Percentiles rank a stretch among this genome's conserved stretches.
phyloP scores from a whole-genome alignment of 352 stramenopile species.

The Phytophthora pisi region DNA sequence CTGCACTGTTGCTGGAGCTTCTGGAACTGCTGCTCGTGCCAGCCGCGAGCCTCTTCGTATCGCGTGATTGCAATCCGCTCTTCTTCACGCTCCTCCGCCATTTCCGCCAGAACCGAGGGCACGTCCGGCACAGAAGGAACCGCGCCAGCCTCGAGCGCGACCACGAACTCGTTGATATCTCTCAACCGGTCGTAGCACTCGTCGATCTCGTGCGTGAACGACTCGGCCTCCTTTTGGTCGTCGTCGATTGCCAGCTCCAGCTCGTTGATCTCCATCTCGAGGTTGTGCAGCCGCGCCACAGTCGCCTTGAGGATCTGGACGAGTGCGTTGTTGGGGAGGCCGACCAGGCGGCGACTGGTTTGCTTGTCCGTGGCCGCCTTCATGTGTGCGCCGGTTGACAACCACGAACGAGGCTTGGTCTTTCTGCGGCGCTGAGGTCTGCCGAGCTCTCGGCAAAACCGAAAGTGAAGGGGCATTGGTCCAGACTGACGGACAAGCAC shows the following conservation, averaged over 20 bases:
- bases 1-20: slow-evolving; percentile 15
- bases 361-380: slow-evolving; percentile 18
- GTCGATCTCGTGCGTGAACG: slow-evolving; percentile 30
- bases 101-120: slow-evolving; percentile 17
- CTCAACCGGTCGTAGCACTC: slow-evolving; percentile 28
- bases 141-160: slow-evolving; percentile 20
- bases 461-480: background rate
- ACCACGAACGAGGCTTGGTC: no score
- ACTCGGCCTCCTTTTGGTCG: slow-evolving; percentile 32
- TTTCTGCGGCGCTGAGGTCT: no score
- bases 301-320: slow-evolving; percentile 29
- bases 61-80: slow-evolving; percentile 27
- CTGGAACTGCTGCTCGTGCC: slow-evolving; percentile 24
- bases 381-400: slow-evolving; percentile 1
- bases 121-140: slow-evolving; percentile 20
- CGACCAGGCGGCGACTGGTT: slow-evolving; percentile 19
- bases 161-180: slow-evolving; percentile 34
- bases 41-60: slow-evolving; percentile 11
- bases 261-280: slow-evolving; percentile 33
- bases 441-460: background rate
- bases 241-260: slow-evolving; percentile 28
- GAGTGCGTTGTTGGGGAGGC: slow-evolving; percentile 26
- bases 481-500: background rate
- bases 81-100: slow-evolving; percentile 37
- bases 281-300: slow-evolving; percentile 27